These are phyloP conservation scores for Besnoitia besnoiti DNA, from an alignment of 169 alveolate species.

Conservation along the genomic window DNA sequence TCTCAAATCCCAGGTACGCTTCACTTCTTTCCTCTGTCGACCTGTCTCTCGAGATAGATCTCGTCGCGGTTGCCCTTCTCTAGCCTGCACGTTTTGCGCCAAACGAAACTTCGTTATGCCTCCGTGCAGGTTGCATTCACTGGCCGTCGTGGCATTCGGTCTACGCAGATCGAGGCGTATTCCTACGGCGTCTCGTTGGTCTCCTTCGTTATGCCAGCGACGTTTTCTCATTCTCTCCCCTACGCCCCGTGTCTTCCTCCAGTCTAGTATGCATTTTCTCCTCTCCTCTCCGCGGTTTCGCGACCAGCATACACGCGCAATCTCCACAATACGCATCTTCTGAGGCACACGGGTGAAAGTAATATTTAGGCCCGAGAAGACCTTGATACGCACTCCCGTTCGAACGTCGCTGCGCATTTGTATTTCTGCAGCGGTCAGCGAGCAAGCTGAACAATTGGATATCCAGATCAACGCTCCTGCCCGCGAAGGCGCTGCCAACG, in stretches of 20 bases:
- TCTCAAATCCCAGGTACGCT: not conserved
- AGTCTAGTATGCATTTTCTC: too few relatives aligned
- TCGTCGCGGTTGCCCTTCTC: too few relatives aligned
- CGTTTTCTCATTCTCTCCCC: not conserved
- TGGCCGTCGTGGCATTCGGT: not conserved
- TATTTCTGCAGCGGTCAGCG: not conserved
- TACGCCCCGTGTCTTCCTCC: not conserved
- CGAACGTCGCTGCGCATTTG: too few relatives aligned
- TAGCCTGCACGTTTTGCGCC: too few relatives aligned
- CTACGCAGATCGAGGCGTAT: not conserved
- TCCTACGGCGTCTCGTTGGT: not conserved
- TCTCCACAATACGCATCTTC: too few relatives aligned
- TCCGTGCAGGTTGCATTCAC: too few relatives aligned
- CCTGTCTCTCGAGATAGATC: not conserved
- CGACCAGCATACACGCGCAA: too few relatives aligned
- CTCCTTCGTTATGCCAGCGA: not conserved
- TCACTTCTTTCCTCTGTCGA: not conserved
- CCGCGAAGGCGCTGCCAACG: constrained; percentile 29
- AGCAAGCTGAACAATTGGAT: not conserved
- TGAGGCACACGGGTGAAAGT: too few relatives aligned
- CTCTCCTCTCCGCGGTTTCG: too few relatives aligned
- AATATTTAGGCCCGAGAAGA: too few relatives aligned
- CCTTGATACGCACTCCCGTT: too few relatives aligned
- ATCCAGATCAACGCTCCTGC: constrained; percentile 40
- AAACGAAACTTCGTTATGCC: too few relatives aligned